Conservation (phyloP, 148 eudicot genomes). For the Mesembryanthemum crystallinum region DNA sequence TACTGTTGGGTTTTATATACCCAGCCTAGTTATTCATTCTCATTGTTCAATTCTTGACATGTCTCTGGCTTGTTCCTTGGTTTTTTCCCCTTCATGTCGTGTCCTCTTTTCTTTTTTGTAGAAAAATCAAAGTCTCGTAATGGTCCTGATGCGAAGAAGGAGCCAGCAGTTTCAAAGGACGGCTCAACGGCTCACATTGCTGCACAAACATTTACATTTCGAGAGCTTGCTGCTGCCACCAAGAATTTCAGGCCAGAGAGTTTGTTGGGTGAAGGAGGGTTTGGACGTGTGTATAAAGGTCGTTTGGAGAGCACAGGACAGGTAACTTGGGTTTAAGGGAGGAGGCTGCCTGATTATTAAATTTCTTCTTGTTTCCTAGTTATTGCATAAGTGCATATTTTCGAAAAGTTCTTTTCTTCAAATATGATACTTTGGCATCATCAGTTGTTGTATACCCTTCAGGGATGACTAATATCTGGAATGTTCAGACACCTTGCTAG, state of each 20-base stretch:
- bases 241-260: conserved; percentile 84
- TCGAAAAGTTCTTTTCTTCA: not conserved
- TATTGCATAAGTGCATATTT: not conserved
- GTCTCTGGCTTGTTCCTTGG: conserved; percentile 7
- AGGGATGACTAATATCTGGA: not conserved
- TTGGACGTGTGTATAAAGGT: conserved; percentile 94
- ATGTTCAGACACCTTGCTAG: not conserved
- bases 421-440: not conserved
- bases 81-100: conserved; percentile 10
- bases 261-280: conserved; percentile 94
- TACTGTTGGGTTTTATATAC: not conserved
- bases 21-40: not conserved
- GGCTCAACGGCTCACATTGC: conserved; percentile 80
- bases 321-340: conserved; percentile 34
- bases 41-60: not conserved
- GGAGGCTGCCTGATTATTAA: not conserved
- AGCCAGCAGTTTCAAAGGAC: conserved; percentile 55
- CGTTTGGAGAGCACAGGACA: conserved; percentile 90
- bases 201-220: conserved; percentile 90
- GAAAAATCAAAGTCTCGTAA: conserved; percentile 67
- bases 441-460: not conserved
- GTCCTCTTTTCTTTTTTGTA: conserved; percentile 17
- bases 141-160: conserved; percentile 67
- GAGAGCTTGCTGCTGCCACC: conserved; percentile 90
- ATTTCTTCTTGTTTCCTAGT: not conserved